Base-by-base conservation (phyloP, 768 basidiomycete genomes). In the Suillus cothurnatus region DNA sequence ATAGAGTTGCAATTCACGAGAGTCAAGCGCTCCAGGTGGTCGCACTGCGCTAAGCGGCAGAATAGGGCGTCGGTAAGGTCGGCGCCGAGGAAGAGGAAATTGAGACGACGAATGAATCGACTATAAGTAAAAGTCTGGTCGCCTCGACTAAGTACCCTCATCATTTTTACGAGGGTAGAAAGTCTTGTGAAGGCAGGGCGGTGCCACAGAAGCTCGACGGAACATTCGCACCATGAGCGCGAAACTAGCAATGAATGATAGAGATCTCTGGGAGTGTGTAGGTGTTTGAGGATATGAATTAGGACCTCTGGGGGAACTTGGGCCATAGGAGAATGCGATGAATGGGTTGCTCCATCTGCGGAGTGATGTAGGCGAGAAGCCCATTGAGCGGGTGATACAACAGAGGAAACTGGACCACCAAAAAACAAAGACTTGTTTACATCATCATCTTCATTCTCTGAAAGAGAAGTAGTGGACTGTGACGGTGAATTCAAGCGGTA, bases 141-240 rank as follows among this genome's bases (percentile, higher is more conserved):
- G 23, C 83, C 77, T 45, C 80, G 79, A 34, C 82, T 80, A 69
- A 99, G 81, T 58, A 95, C 82, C 64, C 83, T 80, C 71, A 93
- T 85, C 86, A 98, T 90, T 77, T 89, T 88, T 73, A 88, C 83
- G 62, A 97, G 85, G 43, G 91, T 89, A 62, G 84, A 79, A 64
- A 87, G 81, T 64, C 86, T 86, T 31, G 87, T 81, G 73, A 99
- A 88, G 61, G 82, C 82, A 23, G 96, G 96, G 71, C 93, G 91
- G 77, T 95, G 91, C 96, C 96, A 99, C 28, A 99, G 83, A 26
- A 98, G 85, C 76, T 98, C 94, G 50, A 96, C 95, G 36, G 94
- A 89, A 77, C 95, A 97, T 74, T 96, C 91, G 82, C 95, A 98
- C 95, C 97, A 99, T 32, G 88, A 84, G 64, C 93, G 88, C 23